phyloP scores from a whole-genome alignment of 805 yeast species.

The Candida verbasci region DNA sequence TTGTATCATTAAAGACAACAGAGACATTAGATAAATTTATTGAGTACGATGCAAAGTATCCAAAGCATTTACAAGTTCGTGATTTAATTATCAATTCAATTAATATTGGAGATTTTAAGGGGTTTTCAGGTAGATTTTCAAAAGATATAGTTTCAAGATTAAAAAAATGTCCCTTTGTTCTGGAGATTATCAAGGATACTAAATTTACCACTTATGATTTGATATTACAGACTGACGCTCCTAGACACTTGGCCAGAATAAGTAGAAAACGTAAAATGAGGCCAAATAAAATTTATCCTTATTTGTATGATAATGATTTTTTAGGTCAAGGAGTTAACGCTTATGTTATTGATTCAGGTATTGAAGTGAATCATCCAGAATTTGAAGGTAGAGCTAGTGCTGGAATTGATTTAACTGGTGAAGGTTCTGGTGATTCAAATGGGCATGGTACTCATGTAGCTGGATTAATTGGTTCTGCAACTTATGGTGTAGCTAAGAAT shows the following conservation, averaged over 20 bases:
- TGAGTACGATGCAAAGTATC: conserved; percentile 37
- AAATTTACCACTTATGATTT: conserved; percentile 52
- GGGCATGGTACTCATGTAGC: conserved; percentile 61
- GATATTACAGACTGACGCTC: conserved; percentile 41
- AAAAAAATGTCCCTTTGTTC: conserved; percentile 56
- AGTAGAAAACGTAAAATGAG: conserved; percentile 42
- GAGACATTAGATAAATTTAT: conserved; percentile 47
- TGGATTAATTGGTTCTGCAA: conserved; percentile 46
- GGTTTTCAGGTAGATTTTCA: conserved; percentile 61
- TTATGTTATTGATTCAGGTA: conserved; percentile 85
- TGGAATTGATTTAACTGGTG: conserved; percentile 62
- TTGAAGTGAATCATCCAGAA: conserved; percentile 53
- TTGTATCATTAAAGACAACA: conserved; percentile 50
- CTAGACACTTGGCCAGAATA: conserved; percentile 64
- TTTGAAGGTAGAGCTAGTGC: conserved; percentile 56
- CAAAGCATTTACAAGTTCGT: conserved; percentile 37
- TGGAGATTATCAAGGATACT: conserved; percentile 66
- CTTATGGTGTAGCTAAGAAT: conserved; percentile 52
- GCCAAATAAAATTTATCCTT: conserved; percentile 25
- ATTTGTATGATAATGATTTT: conserved; percentile 41
- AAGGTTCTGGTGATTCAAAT: conserved; percentile 49
- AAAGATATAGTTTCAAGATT: conserved; percentile 44
- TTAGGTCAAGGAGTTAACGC: conserved; percentile 63
- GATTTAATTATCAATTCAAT: conserved; percentile 48
- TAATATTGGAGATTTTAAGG: conserved; percentile 68